Evolutionary conservation across 2,329 filamentous ascomycete species (phyloP), one percentile per base, ranked within the genome.

Genomic region (Talaromyces sp.): DNA sequence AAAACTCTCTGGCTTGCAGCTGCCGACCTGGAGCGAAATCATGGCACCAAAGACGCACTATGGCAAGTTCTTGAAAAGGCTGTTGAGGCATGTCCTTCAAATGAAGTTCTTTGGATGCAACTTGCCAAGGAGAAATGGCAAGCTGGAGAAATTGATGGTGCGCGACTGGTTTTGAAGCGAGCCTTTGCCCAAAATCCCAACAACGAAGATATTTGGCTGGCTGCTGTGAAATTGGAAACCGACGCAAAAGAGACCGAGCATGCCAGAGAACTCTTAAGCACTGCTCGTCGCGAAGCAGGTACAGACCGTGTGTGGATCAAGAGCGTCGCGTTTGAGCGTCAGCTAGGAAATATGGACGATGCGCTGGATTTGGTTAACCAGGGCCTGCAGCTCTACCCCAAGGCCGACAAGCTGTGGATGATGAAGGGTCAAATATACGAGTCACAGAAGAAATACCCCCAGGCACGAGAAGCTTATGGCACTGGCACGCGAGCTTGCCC

Each of bases 371-470:
- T 99, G 11, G 90, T 90, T 50, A 91, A 93, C 62, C 89, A 96
- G 71, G 95, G 89, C 1, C 80, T 99, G 38, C 88, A 93, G 65
- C 83, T 91, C 10, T 99, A 96, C 78, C 93, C 95, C 0, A 85
- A 87, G 51, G 86, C 89, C 13, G 84, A 91, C 57, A 98, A 98
- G 77, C 82, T 99, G 26, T 97, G 93, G 89, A 97, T 98, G 90
- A 90, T 96, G 80, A 99, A 99, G 77, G 95, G 96, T 0, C 95
- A 99, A 72, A 95, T 98, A 64, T 99, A 99, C 80, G 90, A 97
- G 71, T 84, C 87, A 50, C 83, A 92, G 53, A 87, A 85, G 67
- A 92, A 91, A 77, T 78, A 89, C 14, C 87, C 89, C 0, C 90
- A 95, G 75, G 95, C 95, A 3, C 86, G 95, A 53, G 92, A 98